Evolutionary conservation across 2,329 filamentous ascomycete species (phyloP), one percentile per base, ranked within the genome.

Genomic region (Exophiala bonariae): DNA sequence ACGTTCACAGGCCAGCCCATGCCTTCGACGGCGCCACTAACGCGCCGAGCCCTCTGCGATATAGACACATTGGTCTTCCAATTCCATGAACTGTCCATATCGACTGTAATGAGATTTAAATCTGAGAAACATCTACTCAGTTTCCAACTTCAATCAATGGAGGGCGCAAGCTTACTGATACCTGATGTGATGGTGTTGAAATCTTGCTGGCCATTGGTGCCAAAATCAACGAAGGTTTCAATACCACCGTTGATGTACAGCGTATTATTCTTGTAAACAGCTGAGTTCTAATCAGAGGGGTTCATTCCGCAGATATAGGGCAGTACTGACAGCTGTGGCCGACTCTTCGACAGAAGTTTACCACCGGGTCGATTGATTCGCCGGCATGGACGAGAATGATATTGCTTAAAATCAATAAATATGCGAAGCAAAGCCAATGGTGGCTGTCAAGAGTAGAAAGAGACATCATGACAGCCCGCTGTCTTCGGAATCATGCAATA

Each of bases 221-320:
- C 32, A n/a, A 57, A 58, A 32, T 54, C 38, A 19, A 58, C 53
- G 39, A 61, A 64, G 3, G 56, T 57, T 49, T 64, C 56, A 10
- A 57, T 40, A 16, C 62, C 63, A 3, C 61, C 61, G 48, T 64
- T 59, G 32, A 64, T 62, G 36, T 63, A 64, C 8, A 65, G 52
- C 10, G 44, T 59, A 22, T 53, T 49, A 41, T 64, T 59, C 47
- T 63, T 64, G n/a, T 61, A 47, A 13, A 54, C 46, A n/a, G 62
- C 60, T 63, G 39, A n/a, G 8, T 28, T 3, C 16, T 4, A 31
- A n/a, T 42, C 9, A 34, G 18, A 19, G 31, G n/a, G 31, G 14
- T 22, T 14, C 28, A 35, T 9, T 11, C 5, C 19, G 35, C 3
- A 18, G 4, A 22, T n/a, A 9, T 13, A 38, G 17, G 26, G 33